Conservation (phyloP, 352 stramenopile genomes). For the Saprolegnia parasitica region DNA sequence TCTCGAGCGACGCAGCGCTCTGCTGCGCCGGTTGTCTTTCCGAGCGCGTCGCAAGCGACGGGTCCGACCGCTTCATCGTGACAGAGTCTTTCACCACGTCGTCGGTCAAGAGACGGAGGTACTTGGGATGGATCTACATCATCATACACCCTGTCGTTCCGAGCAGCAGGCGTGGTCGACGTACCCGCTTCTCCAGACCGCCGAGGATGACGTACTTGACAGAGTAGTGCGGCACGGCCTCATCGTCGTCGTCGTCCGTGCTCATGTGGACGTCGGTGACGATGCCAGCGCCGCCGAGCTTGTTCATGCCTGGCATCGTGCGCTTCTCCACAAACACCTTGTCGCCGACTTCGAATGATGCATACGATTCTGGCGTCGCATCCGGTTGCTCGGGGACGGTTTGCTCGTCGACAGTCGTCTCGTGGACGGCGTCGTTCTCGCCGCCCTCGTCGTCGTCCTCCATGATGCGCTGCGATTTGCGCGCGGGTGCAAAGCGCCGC, state of each 20-base stretch:
- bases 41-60: slow-evolving; percentile 28
- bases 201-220: slow-evolving; percentile 78
- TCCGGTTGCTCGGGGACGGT: background rate
- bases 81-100: slow-evolving; percentile 70
- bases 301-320: slow-evolving; percentile 76
- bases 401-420: slow-evolving; percentile 4
- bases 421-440: slow-evolving; percentile 4
- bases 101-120: slow-evolving; percentile 64
- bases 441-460: slow-evolving; percentile 25
- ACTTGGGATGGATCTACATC: slow-evolving; percentile 41
- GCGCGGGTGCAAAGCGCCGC: slow-evolving; percentile 37
- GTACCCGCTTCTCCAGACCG: slow-evolving; percentile 54
- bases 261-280: slow-evolving; percentile 40
- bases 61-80: slow-evolving; percentile 34
- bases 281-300: slow-evolving; percentile 54
- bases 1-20: slow-evolving; percentile 34
- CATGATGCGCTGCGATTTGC: background rate
- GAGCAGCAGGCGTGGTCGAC: background rate
- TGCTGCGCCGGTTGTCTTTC: slow-evolving; percentile 21
- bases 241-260: slow-evolving; percentile 45
- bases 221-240: slow-evolving; percentile 40
- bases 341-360: slow-evolving; percentile 49
- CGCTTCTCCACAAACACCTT: slow-evolving; percentile 69
- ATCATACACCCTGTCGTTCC: background rate
- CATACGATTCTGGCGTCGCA: background rate